These are phyloP conservation scores for Aspergillus incahuasiensis DNA, from an alignment of 495 filamentous ascomycete species.

Conservation along the genomic window DNA sequence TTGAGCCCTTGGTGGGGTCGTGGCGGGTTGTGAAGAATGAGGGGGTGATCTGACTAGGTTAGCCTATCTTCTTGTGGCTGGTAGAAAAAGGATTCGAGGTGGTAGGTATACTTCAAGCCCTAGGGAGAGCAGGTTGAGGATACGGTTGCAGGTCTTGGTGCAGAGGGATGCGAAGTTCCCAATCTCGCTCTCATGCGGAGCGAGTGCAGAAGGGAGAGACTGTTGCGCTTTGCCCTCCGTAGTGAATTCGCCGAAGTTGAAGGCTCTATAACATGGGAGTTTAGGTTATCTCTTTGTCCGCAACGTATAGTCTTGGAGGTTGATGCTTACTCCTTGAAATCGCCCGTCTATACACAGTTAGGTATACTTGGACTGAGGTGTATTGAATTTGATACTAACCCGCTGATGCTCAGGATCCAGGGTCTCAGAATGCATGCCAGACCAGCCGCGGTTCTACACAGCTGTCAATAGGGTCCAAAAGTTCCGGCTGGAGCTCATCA, in stretches of 20 bases:
- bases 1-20: slow-evolving; percentile 51
- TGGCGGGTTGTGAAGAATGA: slow-evolving; percentile 77
- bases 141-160: slow-evolving; percentile 64
- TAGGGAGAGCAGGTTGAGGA: slow-evolving; percentile 70
- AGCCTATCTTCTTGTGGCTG: not conserved
- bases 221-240: slow-evolving; percentile 67
- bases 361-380: not conserved
- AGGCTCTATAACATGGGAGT: slow-evolving; percentile 56
- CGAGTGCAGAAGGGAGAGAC: slow-evolving; percentile 66
- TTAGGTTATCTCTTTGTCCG: slow-evolving; percentile 1
- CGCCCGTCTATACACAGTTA: slow-evolving; percentile 59
- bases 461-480: not conserved
- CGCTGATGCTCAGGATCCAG: slow-evolving; percentile 80
- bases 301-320: not conserved
- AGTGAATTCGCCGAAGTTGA: slow-evolving; percentile 84
- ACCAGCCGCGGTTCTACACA: slow-evolving; percentile 77
- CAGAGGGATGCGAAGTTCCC: slow-evolving; percentile 62
- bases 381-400: slow-evolving; percentile 39
- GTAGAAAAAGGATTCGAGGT: too few relatives aligned
- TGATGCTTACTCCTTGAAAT: slow-evolving; percentile 77
- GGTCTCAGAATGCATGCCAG: slow-evolving; percentile 80
- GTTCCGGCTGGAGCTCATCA: not conserved
- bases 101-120: slow-evolving; percentile 56
- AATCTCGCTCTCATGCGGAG: slow-evolving; percentile 55
- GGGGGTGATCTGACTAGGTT: slow-evolving; percentile 34